Percentiles rank a stretch among this genome's conserved stretches.
These are phyloP conservation scores for Ophiostoma novo-ulmi DNA, from an alignment of 2,329 filamentous ascomycete species.

Conservation along the genomic window DNA sequence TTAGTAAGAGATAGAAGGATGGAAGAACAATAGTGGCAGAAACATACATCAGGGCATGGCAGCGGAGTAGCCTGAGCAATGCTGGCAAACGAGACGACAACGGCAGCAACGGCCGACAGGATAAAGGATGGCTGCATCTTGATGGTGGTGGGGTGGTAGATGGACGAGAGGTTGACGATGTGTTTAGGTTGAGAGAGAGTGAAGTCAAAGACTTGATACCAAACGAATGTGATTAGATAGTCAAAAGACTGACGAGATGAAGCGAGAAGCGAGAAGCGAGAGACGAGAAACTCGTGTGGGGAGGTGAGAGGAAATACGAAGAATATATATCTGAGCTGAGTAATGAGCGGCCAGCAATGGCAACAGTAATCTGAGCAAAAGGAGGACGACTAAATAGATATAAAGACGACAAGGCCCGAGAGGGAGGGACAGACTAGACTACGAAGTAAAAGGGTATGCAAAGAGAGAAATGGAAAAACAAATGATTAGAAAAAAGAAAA, in stretches of 20 bases:
- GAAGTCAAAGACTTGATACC: neutral
- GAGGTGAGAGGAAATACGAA: neutral
- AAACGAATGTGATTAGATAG: neutral
- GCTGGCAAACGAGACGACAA: conserved; percentile 30
- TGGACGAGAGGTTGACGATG: neutral
- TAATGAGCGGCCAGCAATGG: neutral
- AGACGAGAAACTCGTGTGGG: neutral
- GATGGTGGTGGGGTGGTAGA: neutral
- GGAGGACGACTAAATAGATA: neutral
- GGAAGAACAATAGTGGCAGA: neutral
- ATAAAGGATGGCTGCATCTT: conserved; percentile 31
- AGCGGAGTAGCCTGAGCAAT: conserved; percentile 35
- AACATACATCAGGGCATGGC: conserved; percentile 39
- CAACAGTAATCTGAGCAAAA: neutral
- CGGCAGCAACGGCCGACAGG: conserved; percentile 27
- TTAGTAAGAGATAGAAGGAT: neutral
- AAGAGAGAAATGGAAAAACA: conserved; percentile 7
- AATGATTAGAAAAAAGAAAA: neutral
- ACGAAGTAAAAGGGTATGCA: neutral
- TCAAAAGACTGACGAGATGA: neutral
- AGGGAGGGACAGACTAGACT: conserved; percentile 2
- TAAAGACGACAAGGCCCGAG: neutral
- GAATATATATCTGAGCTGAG: conserved; percentile 3
- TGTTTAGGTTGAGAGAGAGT: neutral
- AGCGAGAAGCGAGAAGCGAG: neutral